Evolutionary conservation across 148 eudicot genomes (phyloP).

Genomic region (Cornus florida): DNA sequence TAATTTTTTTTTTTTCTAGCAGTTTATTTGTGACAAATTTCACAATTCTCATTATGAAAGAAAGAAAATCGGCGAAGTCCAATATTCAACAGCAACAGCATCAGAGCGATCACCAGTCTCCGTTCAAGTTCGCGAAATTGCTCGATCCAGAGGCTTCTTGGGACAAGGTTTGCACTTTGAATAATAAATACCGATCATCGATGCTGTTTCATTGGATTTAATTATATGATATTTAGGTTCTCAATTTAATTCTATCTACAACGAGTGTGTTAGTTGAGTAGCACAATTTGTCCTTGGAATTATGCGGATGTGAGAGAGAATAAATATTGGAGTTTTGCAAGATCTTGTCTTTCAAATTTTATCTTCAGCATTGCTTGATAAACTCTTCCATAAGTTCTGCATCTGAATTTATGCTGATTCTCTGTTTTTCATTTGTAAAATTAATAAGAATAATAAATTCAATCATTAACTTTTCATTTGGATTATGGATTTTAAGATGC

Average conservation of each 20-base stretch:
- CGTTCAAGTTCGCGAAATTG: constrained; percentile 73
- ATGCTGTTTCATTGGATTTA: too few relatives aligned
- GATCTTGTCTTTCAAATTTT: neutral
- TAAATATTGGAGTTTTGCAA: neutral
- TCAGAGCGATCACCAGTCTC: constrained; percentile 65
- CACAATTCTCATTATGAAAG: constrained; percentile 38
- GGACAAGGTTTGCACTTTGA: constrained; percentile 70
- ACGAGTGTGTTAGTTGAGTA: neutral
- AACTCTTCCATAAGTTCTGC: too few relatives aligned
- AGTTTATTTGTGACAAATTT: neutral
- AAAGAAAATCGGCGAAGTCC: constrained; percentile 61
- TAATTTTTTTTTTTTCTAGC: neutral
- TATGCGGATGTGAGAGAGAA: too few relatives aligned
- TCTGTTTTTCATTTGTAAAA: too few relatives aligned
- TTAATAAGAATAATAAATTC: too few relatives aligned
- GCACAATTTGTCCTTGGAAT: too few relatives aligned
- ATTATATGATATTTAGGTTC: neutral
- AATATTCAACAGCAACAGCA: constrained; percentile 37
- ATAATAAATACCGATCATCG: neutral
- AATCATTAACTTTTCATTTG: neutral
- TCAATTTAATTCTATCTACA: neutral
- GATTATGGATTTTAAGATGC: neutral
- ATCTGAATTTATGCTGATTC: too few relatives aligned
- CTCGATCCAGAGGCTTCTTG: constrained; percentile 94
- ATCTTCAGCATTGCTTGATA: too few relatives aligned